Conservation (phyloP, 148 eudicot genomes). For the Rhododendron williamsianum region DNA sequence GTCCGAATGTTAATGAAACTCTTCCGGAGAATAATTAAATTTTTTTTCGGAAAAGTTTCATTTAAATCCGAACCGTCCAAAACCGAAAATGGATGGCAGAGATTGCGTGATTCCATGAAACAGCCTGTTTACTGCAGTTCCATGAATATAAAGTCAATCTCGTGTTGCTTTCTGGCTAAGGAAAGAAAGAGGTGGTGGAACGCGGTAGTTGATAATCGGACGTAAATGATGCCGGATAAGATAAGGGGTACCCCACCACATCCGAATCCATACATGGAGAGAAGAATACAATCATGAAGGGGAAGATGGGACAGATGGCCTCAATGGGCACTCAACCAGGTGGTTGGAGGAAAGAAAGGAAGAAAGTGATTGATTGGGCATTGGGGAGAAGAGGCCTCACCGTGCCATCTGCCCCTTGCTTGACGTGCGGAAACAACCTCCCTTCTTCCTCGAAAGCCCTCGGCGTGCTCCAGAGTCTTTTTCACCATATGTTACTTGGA, state of each 20-base stretch:
- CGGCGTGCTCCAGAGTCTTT: too few relatives aligned
- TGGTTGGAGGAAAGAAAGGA: not conserved
- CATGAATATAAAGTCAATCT: too few relatives aligned
- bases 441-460: too few relatives aligned
- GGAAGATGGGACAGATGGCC: not conserved
- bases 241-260: not conserved
- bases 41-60: too few relatives aligned
- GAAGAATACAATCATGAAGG: not conserved
- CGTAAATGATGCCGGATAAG: not conserved
- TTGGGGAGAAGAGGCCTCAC: not conserved
- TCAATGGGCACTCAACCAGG: not conserved
- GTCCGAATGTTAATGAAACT: too few relatives aligned
- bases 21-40: too few relatives aligned
- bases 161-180: not conserved
- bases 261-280: not conserved
- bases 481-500: too few relatives aligned
- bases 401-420: not conserved
- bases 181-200: not conserved
- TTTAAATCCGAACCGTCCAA: too few relatives aligned
- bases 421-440: too few relatives aligned
- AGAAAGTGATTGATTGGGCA: not conserved
- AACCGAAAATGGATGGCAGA: too few relatives aligned
- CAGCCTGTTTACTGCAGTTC: too few relatives aligned
- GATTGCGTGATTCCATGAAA: too few relatives aligned
- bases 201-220: not conserved